phyloP scores from a whole-genome alignment of 2,329 filamentous ascomycete species.

The Pyrenochaeta sp. region DNA sequence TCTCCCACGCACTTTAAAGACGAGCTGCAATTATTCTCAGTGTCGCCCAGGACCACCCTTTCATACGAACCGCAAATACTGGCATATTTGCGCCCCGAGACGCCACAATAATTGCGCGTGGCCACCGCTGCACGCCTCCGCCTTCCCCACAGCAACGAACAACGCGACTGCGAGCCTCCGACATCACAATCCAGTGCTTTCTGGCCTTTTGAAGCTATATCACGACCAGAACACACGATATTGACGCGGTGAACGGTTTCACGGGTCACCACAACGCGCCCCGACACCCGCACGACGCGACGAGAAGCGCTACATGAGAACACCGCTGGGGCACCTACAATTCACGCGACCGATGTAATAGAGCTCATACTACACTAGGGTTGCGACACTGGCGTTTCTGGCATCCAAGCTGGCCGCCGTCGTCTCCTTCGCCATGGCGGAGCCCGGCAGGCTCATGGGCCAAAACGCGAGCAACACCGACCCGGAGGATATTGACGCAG shows the following conservation, averaged over 20 bases:
- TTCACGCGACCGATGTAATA: constrained; percentile 38
- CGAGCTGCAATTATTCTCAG: constrained; percentile 34
- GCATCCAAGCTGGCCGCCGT: constrained; percentile 51
- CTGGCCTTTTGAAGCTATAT: constrained; percentile 2
- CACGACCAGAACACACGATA: constrained; percentile 14
- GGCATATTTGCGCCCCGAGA: constrained; percentile 20
- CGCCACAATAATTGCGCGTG: constrained; percentile 34
- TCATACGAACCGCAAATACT: constrained; percentile 45
- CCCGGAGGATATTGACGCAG: constrained; percentile 47
- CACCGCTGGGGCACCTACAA: constrained; percentile 28
- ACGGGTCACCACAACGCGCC: constrained; percentile 35
- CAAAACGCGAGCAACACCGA: constrained; percentile 43
- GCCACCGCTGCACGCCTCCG: constrained; percentile 27
- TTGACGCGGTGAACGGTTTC: constrained; percentile 10
- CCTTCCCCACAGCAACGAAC: constrained; percentile 33
- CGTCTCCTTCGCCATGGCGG: constrained; percentile 53
- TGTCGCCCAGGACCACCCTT: constrained; percentile 45
- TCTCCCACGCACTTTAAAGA: constrained; percentile 37
- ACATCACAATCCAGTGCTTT: constrained; percentile 20
- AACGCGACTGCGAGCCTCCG: constrained; percentile 34
- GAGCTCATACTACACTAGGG: constrained; percentile 14
- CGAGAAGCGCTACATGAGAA: constrained; percentile 35
- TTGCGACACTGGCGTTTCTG: constrained; percentile 47
- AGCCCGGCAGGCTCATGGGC: constrained; percentile 51
- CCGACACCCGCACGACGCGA: constrained; percentile 38